Evolutionary conservation across 345 rosid genomes (phyloP).

Genomic region (Syzygium grande): DNA sequence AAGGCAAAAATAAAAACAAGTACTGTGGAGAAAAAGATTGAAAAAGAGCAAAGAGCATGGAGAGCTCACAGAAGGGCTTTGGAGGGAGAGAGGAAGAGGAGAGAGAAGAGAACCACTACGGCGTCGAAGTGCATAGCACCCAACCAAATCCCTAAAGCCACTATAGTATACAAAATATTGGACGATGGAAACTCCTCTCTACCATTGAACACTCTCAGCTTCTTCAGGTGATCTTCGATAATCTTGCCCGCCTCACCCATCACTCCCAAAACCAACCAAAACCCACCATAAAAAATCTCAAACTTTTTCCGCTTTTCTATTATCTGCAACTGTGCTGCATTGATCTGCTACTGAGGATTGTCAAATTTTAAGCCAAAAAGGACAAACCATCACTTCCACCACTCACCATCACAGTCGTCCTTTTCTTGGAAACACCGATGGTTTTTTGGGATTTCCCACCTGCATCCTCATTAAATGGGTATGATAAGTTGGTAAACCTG

Average conservation of each 20-base stretch:
- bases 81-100: slow-evolving; percentile 1
- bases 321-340: not conserved
- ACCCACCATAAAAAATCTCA: slow-evolving; percentile 25
- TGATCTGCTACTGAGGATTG: not conserved
- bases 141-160: slow-evolving; percentile 56
- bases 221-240: not conserved
- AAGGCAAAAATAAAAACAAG: not conserved
- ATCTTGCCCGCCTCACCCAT: not conserved
- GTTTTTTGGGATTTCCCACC: too few relatives aligned
- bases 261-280: not conserved
- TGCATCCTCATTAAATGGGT: too few relatives aligned
- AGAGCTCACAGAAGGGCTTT: not conserved
- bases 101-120: slow-evolving; percentile 1
- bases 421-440: not conserved
- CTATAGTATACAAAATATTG: slow-evolving; percentile 18
- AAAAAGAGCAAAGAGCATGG: not conserved
- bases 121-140: slow-evolving; percentile 64
- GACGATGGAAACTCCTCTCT: slow-evolving; percentile 24
- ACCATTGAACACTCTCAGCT: slow-evolving; percentile 5
- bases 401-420: not conserved
- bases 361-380: not conserved
- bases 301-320: not conserved
- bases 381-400: not conserved
- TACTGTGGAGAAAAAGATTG: not conserved
- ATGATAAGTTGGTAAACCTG: too few relatives aligned